Percentiles rank a stretch among this genome's conserved stretches.
These are phyloP conservation scores for Globisporangium polare DNA, from an alignment of 352 stramenopile species.

Conservation along the genomic window DNA sequence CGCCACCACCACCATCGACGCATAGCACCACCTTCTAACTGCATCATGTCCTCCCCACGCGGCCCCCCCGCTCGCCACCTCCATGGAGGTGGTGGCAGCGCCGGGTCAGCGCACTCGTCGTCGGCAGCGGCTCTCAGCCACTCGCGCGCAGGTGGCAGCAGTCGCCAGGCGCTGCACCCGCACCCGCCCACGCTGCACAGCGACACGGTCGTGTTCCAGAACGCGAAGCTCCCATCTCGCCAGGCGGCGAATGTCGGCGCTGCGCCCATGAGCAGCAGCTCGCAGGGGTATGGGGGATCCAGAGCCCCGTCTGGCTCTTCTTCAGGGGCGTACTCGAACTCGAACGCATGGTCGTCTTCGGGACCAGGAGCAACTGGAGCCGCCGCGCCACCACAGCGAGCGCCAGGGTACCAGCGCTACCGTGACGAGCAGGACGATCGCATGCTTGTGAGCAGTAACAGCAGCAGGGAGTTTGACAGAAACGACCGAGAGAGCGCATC, in stretches of 20 bases:
- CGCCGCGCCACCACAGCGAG: not conserved
- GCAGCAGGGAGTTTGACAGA: constrained; percentile 2
- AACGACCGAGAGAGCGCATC: not conserved
- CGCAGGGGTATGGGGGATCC: not conserved
- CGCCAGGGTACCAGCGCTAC: not conserved
- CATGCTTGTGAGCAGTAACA: not conserved
- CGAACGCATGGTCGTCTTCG: constrained; percentile 6
- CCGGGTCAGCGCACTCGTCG: not conserved
- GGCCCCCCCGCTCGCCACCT: not conserved
- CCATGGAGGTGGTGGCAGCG: not conserved
- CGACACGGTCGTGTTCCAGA: constrained; percentile 62
- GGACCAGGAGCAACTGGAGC: not conserved
- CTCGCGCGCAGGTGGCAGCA: constrained; percentile 1
- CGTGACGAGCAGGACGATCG: constrained; percentile 8
- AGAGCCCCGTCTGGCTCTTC: not conserved
- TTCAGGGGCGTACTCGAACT: constrained; percentile 3
- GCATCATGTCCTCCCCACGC: constrained; percentile 6
- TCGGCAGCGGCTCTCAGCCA: not conserved
- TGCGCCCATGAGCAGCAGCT: not conserved
- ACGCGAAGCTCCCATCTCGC: constrained; percentile 41
- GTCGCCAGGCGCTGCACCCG: constrained; percentile 14
- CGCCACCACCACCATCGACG: not conserved
- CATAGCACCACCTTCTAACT: not conserved
- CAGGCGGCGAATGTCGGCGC: constrained; percentile 20
- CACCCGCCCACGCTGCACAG: constrained; percentile 32